Evolutionary conservation across 2,329 filamentous ascomycete species (phyloP), one percentile per base, ranked within the genome.

Genomic region (Aquanectria penicillioides): DNA sequence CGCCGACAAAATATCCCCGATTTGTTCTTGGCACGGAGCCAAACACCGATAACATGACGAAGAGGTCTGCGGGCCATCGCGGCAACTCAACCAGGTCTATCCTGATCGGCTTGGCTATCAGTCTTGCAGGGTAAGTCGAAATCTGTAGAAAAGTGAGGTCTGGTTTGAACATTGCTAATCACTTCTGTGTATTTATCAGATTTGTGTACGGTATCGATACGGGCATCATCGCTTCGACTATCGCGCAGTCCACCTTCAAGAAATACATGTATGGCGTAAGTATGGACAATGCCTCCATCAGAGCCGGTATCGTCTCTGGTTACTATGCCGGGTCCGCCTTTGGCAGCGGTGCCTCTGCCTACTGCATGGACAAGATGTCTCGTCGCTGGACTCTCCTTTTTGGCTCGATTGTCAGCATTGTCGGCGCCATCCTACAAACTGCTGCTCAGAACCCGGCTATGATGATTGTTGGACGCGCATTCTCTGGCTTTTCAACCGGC

Each of bases 401-500:
- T 5, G 57, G 57, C 11, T 37, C 57, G 3, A n/a, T 12, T 6
- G 31, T 49, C 44, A 59, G 61, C 6, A 49, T 75, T 11, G 71
- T 80, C 29, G 79, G 78, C 1, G 76, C 77, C 4, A 69, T 73
- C n/a, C 69, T 81, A 6, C 78, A 81, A 50, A 75, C 77, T 8
- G 72, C 71, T 11, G 77, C 78, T 0, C 66, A 73, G 26, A 69
- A 73, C 37, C 67, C 78, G 12, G 69, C 75, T 2, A 79, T 78
- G 72, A 68, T 80, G 6, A 78, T 79, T 47, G 66, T 63, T 68
- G 77, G 77, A 2, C 72, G 79, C 23, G 74, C 77, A 10, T 67
- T 80, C 51, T 77, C 77, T n/a, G 79, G 79, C 1, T 57, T 80
- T 9, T 74, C 76, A 3, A 69, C 79, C 8, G 79, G 77, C 64